Evolutionary conservation across 306 rosid genomes (phyloP).

Genomic region (Vigna nakashimae): DNA sequence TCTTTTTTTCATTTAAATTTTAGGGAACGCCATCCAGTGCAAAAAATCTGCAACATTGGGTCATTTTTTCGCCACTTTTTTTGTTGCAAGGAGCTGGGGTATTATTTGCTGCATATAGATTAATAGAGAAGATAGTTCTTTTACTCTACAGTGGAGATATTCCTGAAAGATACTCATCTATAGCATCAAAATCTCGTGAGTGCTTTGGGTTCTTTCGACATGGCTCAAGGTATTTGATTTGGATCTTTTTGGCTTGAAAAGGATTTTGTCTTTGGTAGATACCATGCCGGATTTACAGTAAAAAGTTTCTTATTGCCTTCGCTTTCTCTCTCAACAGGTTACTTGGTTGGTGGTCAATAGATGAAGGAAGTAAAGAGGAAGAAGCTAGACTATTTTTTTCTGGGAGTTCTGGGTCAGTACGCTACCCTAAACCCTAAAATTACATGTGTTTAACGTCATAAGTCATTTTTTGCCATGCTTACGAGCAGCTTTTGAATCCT

Average conservation of each 20-base stretch:
- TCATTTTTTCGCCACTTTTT: slow-evolving; percentile 72
- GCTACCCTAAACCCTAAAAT: slow-evolving; percentile 31
- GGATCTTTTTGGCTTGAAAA: slow-evolving; percentile 24
- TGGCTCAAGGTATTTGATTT: slow-evolving; percentile 72
- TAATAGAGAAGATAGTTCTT: slow-evolving; percentile 71
- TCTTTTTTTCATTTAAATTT: slow-evolving; percentile 36
- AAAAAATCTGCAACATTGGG: slow-evolving; percentile 53
- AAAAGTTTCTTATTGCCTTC: slow-evolving; percentile 13
- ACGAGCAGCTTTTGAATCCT: background rate
- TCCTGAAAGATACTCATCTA: slow-evolving; percentile 62
- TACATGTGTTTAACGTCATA: slow-evolving; percentile 10
- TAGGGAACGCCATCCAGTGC: slow-evolving; percentile 74
- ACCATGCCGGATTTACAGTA: slow-evolving; percentile 22
- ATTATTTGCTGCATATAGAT: slow-evolving; percentile 75
- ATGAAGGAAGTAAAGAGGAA: slow-evolving; percentile 89
- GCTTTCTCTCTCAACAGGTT: slow-evolving; percentile 58
- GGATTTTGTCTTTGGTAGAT: slow-evolving; percentile 23
- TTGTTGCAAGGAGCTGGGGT: slow-evolving; percentile 89
- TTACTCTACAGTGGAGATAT: slow-evolving; percentile 54
- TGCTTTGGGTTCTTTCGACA: slow-evolving; percentile 75
- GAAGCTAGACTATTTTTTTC: slow-evolving; percentile 79
- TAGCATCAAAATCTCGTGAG: slow-evolving; percentile 68
- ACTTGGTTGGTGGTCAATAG: slow-evolving; percentile 97
- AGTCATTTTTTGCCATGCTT: slow-evolving; percentile 27
- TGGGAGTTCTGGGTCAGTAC: slow-evolving; percentile 72